Evolutionary conservation across 2,329 filamentous ascomycete genomes (phyloP), one percentile per base, ranked within the genome.

Genomic region (Pseudocercospora vitis): DNA sequence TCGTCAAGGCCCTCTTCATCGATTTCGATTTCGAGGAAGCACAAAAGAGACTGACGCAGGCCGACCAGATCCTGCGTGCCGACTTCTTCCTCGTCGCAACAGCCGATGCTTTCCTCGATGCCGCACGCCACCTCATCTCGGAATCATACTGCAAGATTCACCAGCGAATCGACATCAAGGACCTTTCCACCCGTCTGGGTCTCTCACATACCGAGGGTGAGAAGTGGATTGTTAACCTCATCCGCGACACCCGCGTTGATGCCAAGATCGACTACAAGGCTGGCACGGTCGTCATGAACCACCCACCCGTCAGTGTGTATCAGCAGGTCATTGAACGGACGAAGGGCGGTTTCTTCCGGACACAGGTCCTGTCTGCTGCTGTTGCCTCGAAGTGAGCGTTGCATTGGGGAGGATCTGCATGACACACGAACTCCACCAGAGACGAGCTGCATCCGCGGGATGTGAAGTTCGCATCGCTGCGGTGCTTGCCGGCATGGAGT

Each of bases 61-160:
- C 92, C 23, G 92, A 97, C 76, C 86, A 94, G 73, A 90, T 99
- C 61, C 82, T 96, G 66, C 88, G 89, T 66, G 84, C 85, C 68
- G 94, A 99, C 76, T 97, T 99, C 81, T 99, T 99, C 87, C 82
- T 99, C 53, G 84, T 88, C 52, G 86, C 85, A 16, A 84, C 88
- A 3, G 85, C 89, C 28, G 92, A 97, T 66, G 80, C 85, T 35
- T 99, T 99, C 70, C 89, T 99, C 60, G 92, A 97, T 70, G 87
- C 90, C 45, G 94, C 94, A 32, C 83, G 94, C 69, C 94, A 99
- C 79, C 81, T 99, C 57, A 97, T 99, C 73, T 97, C 92, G 50
- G 94, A 99, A 80, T 91, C 86, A 73, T 99, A 99, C 82, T 99
- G 94, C 89, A 97, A 97, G 84, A 99, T 99, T 72, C 95, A 97